Evolutionary conservation across 1,284 basidiomycete genomes (phyloP), one percentile per base, ranked within the genome.

Genomic region (Pyrrhoderma lamaoense): DNA sequence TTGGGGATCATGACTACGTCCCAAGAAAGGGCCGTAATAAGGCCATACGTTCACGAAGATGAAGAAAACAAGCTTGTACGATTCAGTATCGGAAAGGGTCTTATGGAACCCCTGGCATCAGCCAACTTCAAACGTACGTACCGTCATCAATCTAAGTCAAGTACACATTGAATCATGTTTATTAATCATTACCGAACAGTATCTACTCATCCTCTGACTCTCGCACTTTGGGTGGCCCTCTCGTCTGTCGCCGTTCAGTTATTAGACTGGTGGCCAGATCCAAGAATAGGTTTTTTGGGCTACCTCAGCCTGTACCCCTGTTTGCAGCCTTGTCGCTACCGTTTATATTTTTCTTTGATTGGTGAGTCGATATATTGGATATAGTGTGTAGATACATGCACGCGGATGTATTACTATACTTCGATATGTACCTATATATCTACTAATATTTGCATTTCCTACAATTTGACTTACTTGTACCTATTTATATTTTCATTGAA

Each of bases 101-200:
- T 75, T 44, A 82, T 91, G 78, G 85, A 88, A 61, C 71, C 74
- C 18, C 73, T 91, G 31, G 81, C 84, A 3, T 66, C 71, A 9
- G 87, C 87, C 21, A 92, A 92, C 62, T 70, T 68, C 53, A 69
- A 68, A 65, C 69, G 89, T 85, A 57, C 42, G 71, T 23, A 5
- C 21, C n/a, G 5, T 18, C 8, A 7, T 7, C 38, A 14, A 7
- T 18, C n/a, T 40, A 18, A 5, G 5, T 22, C 7, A 7, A 22
- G 45, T 37, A 2, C 27, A n/a, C n/a, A n/a, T n/a, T n/a, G n/a
- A n/a, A n/a, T n/a, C 8, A 38, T 42, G 46, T 40, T 21, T 45
- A 27, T 23, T 44, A n/a, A 22, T 36, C 49, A 16, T 27, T 22
- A 22, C 18, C 38, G n/a, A 38, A 43, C 42, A 42, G 51, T 56